phyloP scores from a whole-genome alignment of 306 rosid species.

The Lathyrus tuberosus region DNA sequence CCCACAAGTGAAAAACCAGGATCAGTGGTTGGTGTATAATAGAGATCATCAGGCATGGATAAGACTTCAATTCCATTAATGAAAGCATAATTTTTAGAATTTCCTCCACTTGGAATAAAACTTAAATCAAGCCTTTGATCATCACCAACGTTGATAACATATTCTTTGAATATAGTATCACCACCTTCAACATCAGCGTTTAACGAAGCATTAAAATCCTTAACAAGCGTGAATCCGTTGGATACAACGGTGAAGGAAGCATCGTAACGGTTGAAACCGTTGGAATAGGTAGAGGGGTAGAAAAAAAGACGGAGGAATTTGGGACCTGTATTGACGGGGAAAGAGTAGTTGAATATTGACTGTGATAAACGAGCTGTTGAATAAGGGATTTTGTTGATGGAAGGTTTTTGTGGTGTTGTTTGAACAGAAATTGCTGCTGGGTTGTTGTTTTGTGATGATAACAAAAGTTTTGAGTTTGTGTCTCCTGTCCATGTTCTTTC shows the following conservation, averaged over 20 bases:
- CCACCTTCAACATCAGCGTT: neutral
- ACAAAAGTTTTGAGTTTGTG: slow-evolving; percentile 35
- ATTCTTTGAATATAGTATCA: slow-evolving; percentile 44
- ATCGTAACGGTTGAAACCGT: slow-evolving; percentile 27
- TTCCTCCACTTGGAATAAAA: slow-evolving; percentile 46
- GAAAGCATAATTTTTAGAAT: slow-evolving; percentile 49
- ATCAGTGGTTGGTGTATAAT: slow-evolving; percentile 27
- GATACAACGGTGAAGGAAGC: slow-evolving; percentile 46
- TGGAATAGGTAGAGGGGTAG: slow-evolving; percentile 33
- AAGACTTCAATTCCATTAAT: slow-evolving; percentile 74
- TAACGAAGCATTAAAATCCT: slow-evolving; percentile 49
- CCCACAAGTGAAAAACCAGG: neutral
- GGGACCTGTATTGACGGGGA: slow-evolving; percentile 42
- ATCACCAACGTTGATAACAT: slow-evolving; percentile 38
- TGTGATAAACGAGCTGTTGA: slow-evolving; percentile 38
- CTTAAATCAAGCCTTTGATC: slow-evolving; percentile 44
- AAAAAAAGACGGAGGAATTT: slow-evolving; percentile 54
- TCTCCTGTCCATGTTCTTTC: slow-evolving; percentile 46
- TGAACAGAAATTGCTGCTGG: neutral
- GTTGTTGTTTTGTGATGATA: neutral
- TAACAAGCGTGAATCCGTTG: slow-evolving; percentile 38
- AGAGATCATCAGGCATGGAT: slow-evolving; percentile 71
- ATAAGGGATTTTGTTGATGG: slow-evolving; percentile 28
- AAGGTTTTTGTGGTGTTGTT: slow-evolving; percentile 21
- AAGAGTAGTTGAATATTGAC: slow-evolving; percentile 53